These are phyloP conservation scores for Telfairia occidentalis DNA, from an alignment of 331 rosid genomes.

Conservation along the genomic window DNA sequence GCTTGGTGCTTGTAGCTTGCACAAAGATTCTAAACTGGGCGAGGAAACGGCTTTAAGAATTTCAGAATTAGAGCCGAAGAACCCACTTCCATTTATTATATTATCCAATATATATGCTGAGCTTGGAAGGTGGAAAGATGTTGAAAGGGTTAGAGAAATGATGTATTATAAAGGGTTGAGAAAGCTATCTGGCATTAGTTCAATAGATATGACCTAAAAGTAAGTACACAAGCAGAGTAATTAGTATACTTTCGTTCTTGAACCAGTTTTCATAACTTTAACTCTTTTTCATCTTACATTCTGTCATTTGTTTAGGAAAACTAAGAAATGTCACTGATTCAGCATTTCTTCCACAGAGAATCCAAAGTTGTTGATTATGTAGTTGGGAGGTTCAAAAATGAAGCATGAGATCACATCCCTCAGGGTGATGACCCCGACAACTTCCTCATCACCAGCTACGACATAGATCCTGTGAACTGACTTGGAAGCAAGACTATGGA, in stretches of 20 bases:
- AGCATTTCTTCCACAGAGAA: constrained; percentile 58
- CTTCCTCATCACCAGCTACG: constrained; percentile 35
- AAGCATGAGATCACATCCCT: constrained; percentile 93
- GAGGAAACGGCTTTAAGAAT: constrained; percentile 40
- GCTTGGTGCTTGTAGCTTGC: constrained; percentile 50
- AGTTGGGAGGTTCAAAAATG: constrained; percentile 60
- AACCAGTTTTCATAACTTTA: background rate
- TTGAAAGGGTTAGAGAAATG: constrained; percentile 47
- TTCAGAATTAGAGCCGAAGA: constrained; percentile 46
- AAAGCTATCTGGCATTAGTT: constrained; percentile 53
- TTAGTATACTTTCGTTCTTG: constrained; percentile 14
- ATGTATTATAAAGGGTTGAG: constrained; percentile 32
- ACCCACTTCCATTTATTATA: constrained; percentile 44
- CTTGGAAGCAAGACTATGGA: constrained; percentile 56
- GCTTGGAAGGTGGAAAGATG: constrained; percentile 64
- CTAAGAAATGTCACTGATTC: constrained; percentile 23
- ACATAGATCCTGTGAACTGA: constrained; percentile 74
- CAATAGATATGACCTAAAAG: constrained; percentile 31
- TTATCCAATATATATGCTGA: constrained; percentile 59
- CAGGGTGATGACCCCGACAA: constrained; percentile 64
- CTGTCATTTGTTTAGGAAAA: background rate
- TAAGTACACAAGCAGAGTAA: constrained; percentile 14
- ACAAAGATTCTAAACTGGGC: constrained; percentile 41
- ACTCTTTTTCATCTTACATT: background rate
- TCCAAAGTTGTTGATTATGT: constrained; percentile 50